These are phyloP conservation scores for Phytophthora rubi DNA, from an alignment of 352 stramenopile genomes.

Conservation along the genomic window DNA sequence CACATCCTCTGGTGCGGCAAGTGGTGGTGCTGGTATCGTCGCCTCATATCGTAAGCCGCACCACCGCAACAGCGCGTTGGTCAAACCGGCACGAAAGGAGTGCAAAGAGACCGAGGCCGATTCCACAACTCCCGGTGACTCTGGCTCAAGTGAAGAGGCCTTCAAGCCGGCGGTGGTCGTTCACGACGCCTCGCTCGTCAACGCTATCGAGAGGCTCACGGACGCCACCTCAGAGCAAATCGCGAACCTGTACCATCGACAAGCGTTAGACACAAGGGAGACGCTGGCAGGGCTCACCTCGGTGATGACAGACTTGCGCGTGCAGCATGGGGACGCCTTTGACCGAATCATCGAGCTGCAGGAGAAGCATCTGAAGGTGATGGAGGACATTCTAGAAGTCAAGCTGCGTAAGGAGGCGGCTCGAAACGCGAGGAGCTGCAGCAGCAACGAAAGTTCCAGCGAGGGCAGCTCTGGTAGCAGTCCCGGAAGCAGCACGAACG, in stretches of 20 bases:
- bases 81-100: constrained; percentile 12
- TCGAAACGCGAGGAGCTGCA: constrained; percentile 14
- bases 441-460: constrained; percentile 17
- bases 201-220: constrained; percentile 68
- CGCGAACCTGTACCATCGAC: constrained; percentile 40
- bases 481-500: constrained; percentile 8
- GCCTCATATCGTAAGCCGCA: constrained; percentile 24
- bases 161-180: constrained; percentile 54
- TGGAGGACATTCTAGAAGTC: constrained; percentile 64
- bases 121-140: constrained; percentile 65
- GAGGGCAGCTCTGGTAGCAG: constrained; percentile 14
- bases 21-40: constrained; percentile 6
- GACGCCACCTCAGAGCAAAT: constrained; percentile 66
- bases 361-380: constrained; percentile 71
- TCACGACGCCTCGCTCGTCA: constrained; percentile 66
- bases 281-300: constrained; percentile 49
- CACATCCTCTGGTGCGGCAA: constrained; percentile 37
- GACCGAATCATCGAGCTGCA: constrained; percentile 65
- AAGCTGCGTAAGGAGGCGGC: constrained; percentile 47
- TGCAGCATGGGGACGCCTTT: constrained; percentile 54
- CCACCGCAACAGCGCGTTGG: constrained; percentile 11
- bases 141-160: constrained; percentile 43
- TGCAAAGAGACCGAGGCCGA: constrained; percentile 53
- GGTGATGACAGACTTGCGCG: constrained; percentile 60
- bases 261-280: constrained; percentile 32